Conservation (phyloP, 2,329 filamentous ascomycete species). For the Rhexocercosporidium sp. region DNA sequence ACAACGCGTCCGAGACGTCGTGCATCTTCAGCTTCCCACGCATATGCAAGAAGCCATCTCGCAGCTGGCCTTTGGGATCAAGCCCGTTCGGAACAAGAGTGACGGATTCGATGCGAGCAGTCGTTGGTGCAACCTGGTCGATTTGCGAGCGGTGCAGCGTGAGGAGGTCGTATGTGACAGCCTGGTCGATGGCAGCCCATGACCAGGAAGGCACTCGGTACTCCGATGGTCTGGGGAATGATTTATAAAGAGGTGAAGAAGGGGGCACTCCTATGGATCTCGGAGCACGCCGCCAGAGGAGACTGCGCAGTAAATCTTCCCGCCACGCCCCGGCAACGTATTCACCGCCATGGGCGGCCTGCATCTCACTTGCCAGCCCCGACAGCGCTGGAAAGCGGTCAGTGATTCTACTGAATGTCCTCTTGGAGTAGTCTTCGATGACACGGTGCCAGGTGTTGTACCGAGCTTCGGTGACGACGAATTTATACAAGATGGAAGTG, state of each 20-base stretch:
- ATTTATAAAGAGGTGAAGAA: background rate
- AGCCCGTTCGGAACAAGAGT: background rate
- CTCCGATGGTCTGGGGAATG: background rate
- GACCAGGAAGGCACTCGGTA: background rate
- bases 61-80: constrained; percentile 4
- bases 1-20: background rate
- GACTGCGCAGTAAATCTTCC: too few relatives aligned
- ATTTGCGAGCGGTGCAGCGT: background rate
- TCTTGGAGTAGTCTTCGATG: constrained; percentile 3
- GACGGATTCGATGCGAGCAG: background rate
- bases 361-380: constrained; percentile 5
- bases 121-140: background rate
- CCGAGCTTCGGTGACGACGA: too few relatives aligned
- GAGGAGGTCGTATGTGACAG: background rate
- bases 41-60: background rate
- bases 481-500: too few relatives aligned
- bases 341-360: background rate
- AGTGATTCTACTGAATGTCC: background rate
- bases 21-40: background rate
- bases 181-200: background rate
- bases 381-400: constrained; percentile 4
- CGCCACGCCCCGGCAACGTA: too few relatives aligned
- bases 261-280: background rate
- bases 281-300: too few relatives aligned
- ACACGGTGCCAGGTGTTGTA: background rate